Conservation (phyloP, 441 rosid species). For the Pelargonium myrrhifolium region DNA sequence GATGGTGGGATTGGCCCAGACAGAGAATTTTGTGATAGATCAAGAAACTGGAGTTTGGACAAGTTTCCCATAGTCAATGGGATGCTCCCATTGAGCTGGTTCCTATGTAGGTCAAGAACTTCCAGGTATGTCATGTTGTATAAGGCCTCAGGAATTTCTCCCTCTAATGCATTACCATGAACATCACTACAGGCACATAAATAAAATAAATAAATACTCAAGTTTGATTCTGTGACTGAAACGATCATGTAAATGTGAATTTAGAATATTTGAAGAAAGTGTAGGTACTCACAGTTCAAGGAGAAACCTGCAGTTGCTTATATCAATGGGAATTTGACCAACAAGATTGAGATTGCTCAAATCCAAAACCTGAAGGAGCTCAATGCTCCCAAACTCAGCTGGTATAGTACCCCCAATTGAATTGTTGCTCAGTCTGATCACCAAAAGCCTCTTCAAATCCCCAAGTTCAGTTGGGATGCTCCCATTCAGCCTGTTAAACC, state of each 20-base stretch:
- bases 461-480: conserved; percentile 47
- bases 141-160: conserved; percentile 55
- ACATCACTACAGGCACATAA: conserved; percentile 59
- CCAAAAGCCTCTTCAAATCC: conserved; percentile 46
- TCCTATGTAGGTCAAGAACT: conserved; percentile 65
- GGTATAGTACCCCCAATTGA: conserved; percentile 59
- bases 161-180: conserved; percentile 65
- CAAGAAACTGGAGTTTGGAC: conserved; percentile 46
- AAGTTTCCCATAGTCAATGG: conserved; percentile 59
- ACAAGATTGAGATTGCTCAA: conserved; percentile 62
- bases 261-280: conserved; percentile 13
- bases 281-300: conserved; percentile 65
- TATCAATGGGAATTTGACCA: conserved; percentile 53
- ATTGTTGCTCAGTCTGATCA: conserved; percentile 66
- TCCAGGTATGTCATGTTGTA: conserved; percentile 58
- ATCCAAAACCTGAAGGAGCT: conserved; percentile 60
- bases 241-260: conserved; percentile 15
- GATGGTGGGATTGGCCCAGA: conserved; percentile 67
- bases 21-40: conserved; percentile 61
- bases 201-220: conserved; percentile 17
- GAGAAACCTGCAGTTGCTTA: conserved; percentile 67
- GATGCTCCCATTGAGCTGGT: conserved; percentile 63
- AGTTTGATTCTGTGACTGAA: conserved; percentile 17
- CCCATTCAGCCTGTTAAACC: conserved; percentile 63
- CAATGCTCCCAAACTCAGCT: conserved; percentile 48